Conservation (phyloP, 2,329 filamentous ascomycete species). For the Sarocladiaceae sp. region DNA sequence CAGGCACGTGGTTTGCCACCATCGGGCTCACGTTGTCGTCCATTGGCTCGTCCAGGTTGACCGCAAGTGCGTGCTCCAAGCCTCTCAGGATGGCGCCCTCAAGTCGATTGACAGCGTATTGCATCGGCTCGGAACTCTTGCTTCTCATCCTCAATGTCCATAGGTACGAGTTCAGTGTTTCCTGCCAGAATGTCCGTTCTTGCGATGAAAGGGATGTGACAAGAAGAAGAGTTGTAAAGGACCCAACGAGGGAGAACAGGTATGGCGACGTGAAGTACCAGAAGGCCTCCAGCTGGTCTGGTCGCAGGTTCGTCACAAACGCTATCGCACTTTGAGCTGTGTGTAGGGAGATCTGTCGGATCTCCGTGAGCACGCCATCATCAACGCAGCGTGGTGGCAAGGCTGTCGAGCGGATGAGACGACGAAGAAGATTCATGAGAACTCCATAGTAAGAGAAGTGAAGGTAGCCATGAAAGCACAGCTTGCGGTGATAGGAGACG, state of each 20-base stretch:
- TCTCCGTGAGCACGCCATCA: conserved; percentile 20
- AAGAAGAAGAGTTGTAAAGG: conserved; percentile 31
- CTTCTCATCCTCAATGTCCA: conserved; percentile 29
- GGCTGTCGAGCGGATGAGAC: conserved; percentile 31
- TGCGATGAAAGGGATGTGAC: conserved; percentile 25
- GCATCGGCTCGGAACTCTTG: conserved; percentile 29
- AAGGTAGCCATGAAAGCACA: conserved; percentile 34
- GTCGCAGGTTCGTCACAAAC: conserved; percentile 26
- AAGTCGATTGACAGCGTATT: conserved; percentile 29
- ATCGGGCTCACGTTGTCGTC: conserved; percentile 24
- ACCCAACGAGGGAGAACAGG: conserved; percentile 31
- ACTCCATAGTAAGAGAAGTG: conserved; percentile 42
- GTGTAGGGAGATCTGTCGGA: conserved; percentile 24
- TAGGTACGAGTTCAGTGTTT: conserved; percentile 27
- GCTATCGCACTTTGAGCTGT: conserved; percentile 25
- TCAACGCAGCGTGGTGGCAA: conserved; percentile 23
- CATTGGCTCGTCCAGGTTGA: conserved; percentile 25
- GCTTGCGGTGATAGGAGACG: conserved; percentile 30
- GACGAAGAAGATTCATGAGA: conserved; percentile 38
- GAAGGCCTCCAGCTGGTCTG: conserved; percentile 33
- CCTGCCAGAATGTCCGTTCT: conserved; percentile 26
- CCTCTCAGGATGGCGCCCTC: conserved; percentile 31
- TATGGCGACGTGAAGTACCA: conserved; percentile 33
- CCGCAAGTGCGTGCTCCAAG: conserved; percentile 28
- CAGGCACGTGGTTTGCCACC: conserved; percentile 19